A percentile compares a stretch with the other conserved stretches of the same genome.
Evolutionary conservation across 768 basidiomycete genomes (phyloP).

Genomic region (Collybia sordida): DNA sequence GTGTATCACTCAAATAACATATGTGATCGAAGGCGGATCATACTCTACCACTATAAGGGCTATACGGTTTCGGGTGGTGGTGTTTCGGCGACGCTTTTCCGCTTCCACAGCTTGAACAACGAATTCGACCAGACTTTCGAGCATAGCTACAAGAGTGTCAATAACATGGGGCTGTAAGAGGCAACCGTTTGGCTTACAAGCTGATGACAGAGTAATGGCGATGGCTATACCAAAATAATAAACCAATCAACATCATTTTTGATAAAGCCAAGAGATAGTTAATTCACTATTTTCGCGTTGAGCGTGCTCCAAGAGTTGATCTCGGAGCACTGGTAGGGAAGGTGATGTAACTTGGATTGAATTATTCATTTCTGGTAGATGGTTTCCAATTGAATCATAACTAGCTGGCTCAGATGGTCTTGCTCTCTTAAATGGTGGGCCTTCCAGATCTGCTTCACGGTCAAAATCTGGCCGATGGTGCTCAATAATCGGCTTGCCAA

Average conservation of each 20-base stretch:
- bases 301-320: slow-evolving; percentile 29
- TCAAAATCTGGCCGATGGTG: background rate
- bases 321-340: slow-evolving; percentile 17
- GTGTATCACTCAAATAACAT: background rate
- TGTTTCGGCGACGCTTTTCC: slow-evolving; percentile 18
- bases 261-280: background rate
- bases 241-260: background rate
- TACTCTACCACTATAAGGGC: slow-evolving; percentile 34
- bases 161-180: background rate
- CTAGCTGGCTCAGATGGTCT: background rate
- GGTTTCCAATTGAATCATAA: slow-evolving; percentile 28
- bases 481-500: background rate
- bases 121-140: slow-evolving; percentile 22
- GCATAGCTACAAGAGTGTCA: slow-evolving; percentile 21
- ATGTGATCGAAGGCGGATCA: background rate
- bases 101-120: slow-evolving; percentile 26
- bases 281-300: slow-evolving; percentile 37
- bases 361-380: slow-evolving; percentile 33
- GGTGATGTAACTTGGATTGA: slow-evolving; percentile 16
- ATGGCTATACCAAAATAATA: slow-evolving; percentile 24
- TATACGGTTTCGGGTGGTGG: slow-evolving; percentile 18
- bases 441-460: background rate
- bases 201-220: slow-evolving; percentile 27
- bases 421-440: background rate
- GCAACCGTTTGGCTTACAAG: slow-evolving; percentile 18